These are phyloP conservation scores for Hanseniaspora guilliermondii DNA, from an alignment of 805 yeast genomes.

Conservation along the genomic window DNA sequence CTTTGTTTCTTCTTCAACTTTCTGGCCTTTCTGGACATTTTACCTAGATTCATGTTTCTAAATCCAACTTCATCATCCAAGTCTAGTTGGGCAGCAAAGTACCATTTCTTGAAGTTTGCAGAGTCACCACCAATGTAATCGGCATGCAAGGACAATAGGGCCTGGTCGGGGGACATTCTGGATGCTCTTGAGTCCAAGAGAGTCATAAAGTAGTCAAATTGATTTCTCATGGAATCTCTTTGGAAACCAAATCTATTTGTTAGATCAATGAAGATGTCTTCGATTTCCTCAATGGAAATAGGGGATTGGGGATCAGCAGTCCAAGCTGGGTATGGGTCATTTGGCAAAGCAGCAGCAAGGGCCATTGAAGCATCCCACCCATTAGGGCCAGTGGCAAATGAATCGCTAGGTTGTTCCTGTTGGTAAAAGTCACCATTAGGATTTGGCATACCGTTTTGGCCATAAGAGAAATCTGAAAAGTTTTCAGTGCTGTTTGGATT, in stretches of 20 bases:
- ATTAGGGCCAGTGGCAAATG: constrained; percentile 29
- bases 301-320: constrained; percentile 91
- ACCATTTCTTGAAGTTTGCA: constrained; percentile 80
- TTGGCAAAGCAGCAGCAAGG: constrained; percentile 56
- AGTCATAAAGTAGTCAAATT: constrained; percentile 81
- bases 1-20: constrained; percentile 71
- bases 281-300: constrained; percentile 69
- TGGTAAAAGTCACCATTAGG: constrained; percentile 62
- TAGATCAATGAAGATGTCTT: constrained; percentile 73
- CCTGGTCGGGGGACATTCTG: constrained; percentile 83
- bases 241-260: constrained; percentile 80
- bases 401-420: constrained; percentile 79
- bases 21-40: constrained; percentile 65
- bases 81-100: constrained; percentile 77
- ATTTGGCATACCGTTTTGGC: constrained; percentile 40
- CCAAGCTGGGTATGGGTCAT: constrained; percentile 99
- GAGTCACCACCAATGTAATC: constrained; percentile 82
- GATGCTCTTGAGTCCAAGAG: constrained; percentile 72
- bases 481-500: constrained; percentile 42
- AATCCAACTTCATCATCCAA: constrained; percentile 75
- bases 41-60: constrained; percentile 67
- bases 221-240: constrained; percentile 84
- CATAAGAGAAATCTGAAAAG: constrained; percentile 53
- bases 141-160: constrained; percentile 67
- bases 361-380: constrained; percentile 21